Conservation (phyloP, 805 yeast genomes). For the Yamadazyma olivae region DNA sequence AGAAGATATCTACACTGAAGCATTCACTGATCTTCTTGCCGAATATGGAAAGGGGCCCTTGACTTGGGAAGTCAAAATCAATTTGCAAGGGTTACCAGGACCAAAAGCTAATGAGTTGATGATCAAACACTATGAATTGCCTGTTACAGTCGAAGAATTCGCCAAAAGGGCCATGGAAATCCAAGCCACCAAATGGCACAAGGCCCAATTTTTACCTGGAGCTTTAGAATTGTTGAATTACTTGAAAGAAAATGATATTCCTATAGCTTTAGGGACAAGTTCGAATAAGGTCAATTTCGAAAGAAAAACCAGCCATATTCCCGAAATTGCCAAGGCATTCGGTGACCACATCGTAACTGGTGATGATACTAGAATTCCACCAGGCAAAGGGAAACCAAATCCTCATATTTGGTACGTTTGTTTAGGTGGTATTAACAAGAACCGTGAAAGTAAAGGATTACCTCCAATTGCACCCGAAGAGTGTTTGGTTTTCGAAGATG, state of each 20-base stretch:
- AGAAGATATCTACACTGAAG: conserved; percentile 86
- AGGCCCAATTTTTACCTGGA: conserved; percentile 74
- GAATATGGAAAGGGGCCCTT: conserved; percentile 73
- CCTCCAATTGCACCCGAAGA: conserved; percentile 64
- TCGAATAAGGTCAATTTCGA: conserved; percentile 59
- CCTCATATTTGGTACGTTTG: conserved; percentile 94
- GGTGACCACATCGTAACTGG: conserved; percentile 73
- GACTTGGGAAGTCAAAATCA: conserved; percentile 87
- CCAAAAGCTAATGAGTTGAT: conserved; percentile 63
- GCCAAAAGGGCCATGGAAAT: conserved; percentile 47
- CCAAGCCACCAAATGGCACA: conserved; percentile 63
- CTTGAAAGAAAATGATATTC: conserved; percentile 52
- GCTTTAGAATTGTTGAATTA: conserved; percentile 65
- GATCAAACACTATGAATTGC: conserved; percentile 65
- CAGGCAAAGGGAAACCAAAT: conserved; percentile 87
- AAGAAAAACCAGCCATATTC: conserved; percentile 72
- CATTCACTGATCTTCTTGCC: conserved; percentile 63
- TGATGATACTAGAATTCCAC: conserved; percentile 79
- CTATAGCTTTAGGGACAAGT: conserved; percentile 90
- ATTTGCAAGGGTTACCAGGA: conserved; percentile 91
- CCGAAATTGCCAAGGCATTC: conserved; percentile 62
- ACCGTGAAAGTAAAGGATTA: conserved; percentile 39
- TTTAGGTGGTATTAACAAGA: conserved; percentile 61
- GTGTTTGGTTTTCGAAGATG: conserved; percentile 92
- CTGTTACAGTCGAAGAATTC: conserved; percentile 63